Evolutionary conservation across 2,329 filamentous ascomycete genomes (phyloP).

Genomic region (Teratosphaeria viscida): DNA sequence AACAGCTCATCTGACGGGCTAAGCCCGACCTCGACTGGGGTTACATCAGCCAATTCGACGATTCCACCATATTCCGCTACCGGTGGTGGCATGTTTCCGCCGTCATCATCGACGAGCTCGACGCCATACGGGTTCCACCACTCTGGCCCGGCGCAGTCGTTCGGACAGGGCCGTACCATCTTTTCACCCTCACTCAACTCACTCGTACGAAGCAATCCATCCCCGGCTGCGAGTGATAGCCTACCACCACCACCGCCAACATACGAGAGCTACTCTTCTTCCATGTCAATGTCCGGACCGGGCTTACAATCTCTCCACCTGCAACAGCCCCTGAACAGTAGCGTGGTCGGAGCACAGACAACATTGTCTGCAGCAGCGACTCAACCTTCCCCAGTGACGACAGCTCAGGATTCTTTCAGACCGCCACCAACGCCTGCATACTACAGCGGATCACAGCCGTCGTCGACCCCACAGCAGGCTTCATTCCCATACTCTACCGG

Average conservation of each 20-base stretch:
- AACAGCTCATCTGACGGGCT: constrained; percentile 51
- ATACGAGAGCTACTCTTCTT: constrained; percentile 47
- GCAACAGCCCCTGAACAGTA: constrained; percentile 34
- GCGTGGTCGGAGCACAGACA: constrained; percentile 36
- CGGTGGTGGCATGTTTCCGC: constrained; percentile 50
- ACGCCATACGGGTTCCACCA: constrained; percentile 44
- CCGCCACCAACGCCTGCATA: constrained; percentile 53
- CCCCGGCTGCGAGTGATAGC: constrained; percentile 51
- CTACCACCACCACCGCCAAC: constrained; percentile 53
- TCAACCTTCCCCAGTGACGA: constrained; percentile 43
- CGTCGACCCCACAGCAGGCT: constrained; percentile 40
- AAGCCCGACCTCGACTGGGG: constrained; percentile 48
- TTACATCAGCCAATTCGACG: constrained; percentile 49
- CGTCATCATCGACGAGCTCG: constrained; percentile 44
- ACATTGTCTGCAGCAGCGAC: constrained; percentile 22
- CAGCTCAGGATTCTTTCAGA: constrained; percentile 50
- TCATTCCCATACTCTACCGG: constrained; percentile 40
- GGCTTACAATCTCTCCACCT: constrained; percentile 35
- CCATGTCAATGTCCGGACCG: constrained; percentile 46
- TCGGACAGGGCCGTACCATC: constrained; percentile 39
- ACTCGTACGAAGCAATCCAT: constrained; percentile 44
- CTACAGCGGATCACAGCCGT: constrained; percentile 45
- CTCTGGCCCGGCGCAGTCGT: constrained; percentile 36
- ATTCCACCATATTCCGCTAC: constrained; percentile 49
- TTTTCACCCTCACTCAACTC: constrained; percentile 50